phyloP scores from a whole-genome alignment of 495 filamentous ascomycete genomes.

The Ascobolus immersus region DNA sequence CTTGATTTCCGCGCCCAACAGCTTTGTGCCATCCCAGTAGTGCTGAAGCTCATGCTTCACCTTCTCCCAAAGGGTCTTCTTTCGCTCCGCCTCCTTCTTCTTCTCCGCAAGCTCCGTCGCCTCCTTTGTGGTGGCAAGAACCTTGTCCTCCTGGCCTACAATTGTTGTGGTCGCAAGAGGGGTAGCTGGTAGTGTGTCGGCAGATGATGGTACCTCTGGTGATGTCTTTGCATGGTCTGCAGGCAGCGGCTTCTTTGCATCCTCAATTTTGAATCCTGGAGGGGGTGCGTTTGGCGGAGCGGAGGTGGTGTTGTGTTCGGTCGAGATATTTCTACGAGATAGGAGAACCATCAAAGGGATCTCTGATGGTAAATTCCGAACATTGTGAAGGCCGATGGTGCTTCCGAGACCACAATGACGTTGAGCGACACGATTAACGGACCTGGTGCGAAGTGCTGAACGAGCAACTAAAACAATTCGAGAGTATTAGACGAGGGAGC shows the following conservation, averaged over 20 bases:
- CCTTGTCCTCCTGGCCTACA: constrained; percentile 15
- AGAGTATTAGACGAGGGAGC: constrained; percentile 10
- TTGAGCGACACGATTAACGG: constrained; percentile 23
- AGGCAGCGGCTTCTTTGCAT: constrained; percentile 66
- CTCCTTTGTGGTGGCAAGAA: constrained; percentile 21
- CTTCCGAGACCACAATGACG: constrained; percentile 31
- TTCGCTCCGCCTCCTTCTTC: constrained; percentile 58
- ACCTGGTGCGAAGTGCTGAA: constrained; percentile 16
- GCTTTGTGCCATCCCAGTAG: constrained; percentile 99
- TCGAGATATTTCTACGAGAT: constrained; percentile 37
- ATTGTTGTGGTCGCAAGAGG: constrained; percentile 8
- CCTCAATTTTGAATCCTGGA: constrained; percentile 75
- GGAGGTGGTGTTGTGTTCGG: constrained; percentile 39
- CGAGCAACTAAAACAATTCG: constrained; percentile 16
- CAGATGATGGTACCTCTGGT: constrained; percentile 14
- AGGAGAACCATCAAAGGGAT: too few species aligned
- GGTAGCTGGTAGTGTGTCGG: constrained; percentile 10
- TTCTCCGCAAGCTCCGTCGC: constrained; percentile 26
- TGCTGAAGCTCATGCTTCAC: constrained; percentile 76
- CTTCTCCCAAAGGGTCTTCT: constrained; percentile 69
- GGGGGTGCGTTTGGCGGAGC: constrained; percentile 41
- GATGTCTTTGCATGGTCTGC: constrained; percentile 20
- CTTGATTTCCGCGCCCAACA: constrained; percentile 71
- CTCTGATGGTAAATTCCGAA: too few species aligned
- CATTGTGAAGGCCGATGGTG: constrained; percentile 33